Evolutionary conservation across 257 asterid genomes (phyloP), one percentile per base, ranked within the genome.

Genomic region (Solanum sitiens): DNA sequence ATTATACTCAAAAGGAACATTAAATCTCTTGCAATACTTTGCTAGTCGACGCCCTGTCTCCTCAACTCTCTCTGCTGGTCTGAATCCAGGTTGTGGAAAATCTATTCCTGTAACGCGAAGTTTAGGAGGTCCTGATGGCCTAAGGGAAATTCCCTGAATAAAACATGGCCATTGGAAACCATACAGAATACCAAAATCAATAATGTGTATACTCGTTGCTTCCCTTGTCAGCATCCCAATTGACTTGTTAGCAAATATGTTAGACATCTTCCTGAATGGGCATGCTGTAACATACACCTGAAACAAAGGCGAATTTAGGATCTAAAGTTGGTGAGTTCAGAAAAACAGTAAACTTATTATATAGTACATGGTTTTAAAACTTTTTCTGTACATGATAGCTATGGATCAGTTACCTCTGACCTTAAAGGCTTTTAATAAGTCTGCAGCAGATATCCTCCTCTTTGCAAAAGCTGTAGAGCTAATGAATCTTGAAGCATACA

Each of bases 401-500:
- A 73, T 73, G 45, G 80, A 33, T 35, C 80, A 72, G 80, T 72
- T 73, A 47, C 16, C 47, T 73, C 80, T 73, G 25, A 73, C 80
- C 83, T 74, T 56, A 56, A 88, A 88, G 21, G 89, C 89, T 89
- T 87, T 90, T 59, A 90, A 65, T 15, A 87, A 35, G 13, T 84
- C 89, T 1, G 89, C 87, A 45, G 94, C 83, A 1, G 92, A 77
- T 14, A 87, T 84, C 37, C 73, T 88, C 53, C 85, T 61, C 9
- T 33, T 67, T 9, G 63, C 14, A 4, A 83, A 32, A 68, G 83
- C 83, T 27, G 88, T 27, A 33, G 91, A 72, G 98, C 98, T 88
- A 92, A 90, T 21, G 92, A 91, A 37, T 95, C 96, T 6, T 91
- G 93, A 72, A 95, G 93, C 99, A 95, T 94, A 67, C 94, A 93